Base-by-base conservation (phyloP, 306 rosid genomes). In the Ammopiptanthus mongolicus region DNA sequence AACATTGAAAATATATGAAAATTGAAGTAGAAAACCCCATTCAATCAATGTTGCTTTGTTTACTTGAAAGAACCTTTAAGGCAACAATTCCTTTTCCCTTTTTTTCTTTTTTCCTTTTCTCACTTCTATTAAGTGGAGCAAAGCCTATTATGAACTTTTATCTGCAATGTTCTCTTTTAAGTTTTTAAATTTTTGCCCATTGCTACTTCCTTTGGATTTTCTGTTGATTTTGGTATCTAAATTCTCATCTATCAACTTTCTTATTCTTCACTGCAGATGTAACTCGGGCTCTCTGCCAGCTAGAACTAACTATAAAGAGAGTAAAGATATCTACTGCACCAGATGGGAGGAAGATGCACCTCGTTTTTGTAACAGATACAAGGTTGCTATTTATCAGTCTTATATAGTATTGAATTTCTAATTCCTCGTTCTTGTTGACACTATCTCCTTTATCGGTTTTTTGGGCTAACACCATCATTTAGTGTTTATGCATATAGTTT, bases 301-400 rank as follows among this genome's bases (percentile, higher is more conserved):
- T 88, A 23, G 92, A 88, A 59, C 80, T 88, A 61, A 88, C 88
- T 1, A 79, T 88, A 57, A 63, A 75, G 78, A 83, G 86, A 78
- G 90, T 88, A 77, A 88, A 88, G 78, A 83, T 88, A 62, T 83
- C 88, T 46, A 86, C 87, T 21, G 52, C 92, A 57, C 92, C 92
- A 0, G 90, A 88, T 77, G 86, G 87, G 73, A 81, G 72, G 79
- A 82, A 84, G 64, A 88, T 88, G 92, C 87, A 86, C 84, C 90
- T 88, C 79, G 15, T 88, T 62, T 88, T 88, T 46, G 50, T 88
- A 13, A 83, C 92, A 14, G 92, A 88, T 63, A 59, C 92, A 36
- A 88, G 92, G 90, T 88, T 58, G 83, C 78, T 65, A 33, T 55
- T 58, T 58, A 2, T 58, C 17, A 58, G 3, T 25, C 64, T 23